Conservation (phyloP, 129 eudicot species). For the Flaveria brownii region DNA sequence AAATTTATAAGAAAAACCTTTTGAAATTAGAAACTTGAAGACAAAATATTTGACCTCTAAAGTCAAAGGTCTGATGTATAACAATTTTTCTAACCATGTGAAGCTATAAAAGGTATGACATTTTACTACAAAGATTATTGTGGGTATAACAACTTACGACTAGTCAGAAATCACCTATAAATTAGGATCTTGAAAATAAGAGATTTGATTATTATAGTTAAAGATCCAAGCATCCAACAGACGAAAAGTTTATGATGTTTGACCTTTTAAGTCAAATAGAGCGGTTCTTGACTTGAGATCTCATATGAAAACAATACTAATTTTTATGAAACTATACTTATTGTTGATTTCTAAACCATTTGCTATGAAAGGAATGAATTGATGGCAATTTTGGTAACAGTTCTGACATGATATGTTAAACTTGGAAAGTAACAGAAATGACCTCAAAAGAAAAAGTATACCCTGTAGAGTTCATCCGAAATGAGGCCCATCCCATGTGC, state of each 20-base stretch:
- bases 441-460: slow-evolving; percentile 29
- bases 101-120: neutral
- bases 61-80: slow-evolving; percentile 19
- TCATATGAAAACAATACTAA: neutral
- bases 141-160: neutral
- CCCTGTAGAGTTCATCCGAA: slow-evolving; percentile 74
- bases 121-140: neutral
- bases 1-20: neutral
- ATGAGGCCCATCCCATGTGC: slow-evolving; percentile 99
- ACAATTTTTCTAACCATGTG: slow-evolving; percentile 6
- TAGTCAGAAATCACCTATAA: neutral
- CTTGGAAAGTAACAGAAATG: slow-evolving; percentile 3
- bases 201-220: neutral
- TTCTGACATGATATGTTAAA: neutral
- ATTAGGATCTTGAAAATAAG: slow-evolving; percentile 11
- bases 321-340: neutral
- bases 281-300: neutral
- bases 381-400: neutral
- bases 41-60: neutral
- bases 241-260: neutral
- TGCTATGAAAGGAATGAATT: neutral
- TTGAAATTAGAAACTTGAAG: slow-evolving; percentile 12
- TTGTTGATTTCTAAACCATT: slow-evolving; percentile 1
- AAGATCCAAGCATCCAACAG: slow-evolving; percentile 7
- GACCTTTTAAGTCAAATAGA: slow-evolving; percentile 4